phyloP scores from a whole-genome alignment of 2,329 filamentous ascomycete species.

The Eurotiales sp. region DNA sequence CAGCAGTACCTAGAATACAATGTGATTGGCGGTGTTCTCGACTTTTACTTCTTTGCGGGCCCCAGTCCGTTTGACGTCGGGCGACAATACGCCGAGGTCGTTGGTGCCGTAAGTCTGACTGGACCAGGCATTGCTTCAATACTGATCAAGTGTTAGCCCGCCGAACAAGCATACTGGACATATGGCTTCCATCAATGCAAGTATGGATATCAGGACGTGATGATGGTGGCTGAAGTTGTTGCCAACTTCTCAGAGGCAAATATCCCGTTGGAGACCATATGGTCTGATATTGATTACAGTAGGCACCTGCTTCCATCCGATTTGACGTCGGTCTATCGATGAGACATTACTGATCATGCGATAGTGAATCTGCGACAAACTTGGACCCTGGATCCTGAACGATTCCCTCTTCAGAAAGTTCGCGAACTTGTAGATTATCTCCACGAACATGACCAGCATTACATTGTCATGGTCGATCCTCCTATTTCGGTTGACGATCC shows the following conservation, averaged over 20 bases:
- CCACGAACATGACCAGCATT: slow-evolving; percentile 64
- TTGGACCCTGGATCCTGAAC: slow-evolving; percentile 38
- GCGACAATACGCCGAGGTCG: slow-evolving; percentile 56
- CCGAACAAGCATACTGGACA: slow-evolving; percentile 77
- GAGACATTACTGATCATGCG: not conserved
- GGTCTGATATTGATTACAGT: slow-evolving; percentile 46
- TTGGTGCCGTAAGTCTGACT: slow-evolving; percentile 27
- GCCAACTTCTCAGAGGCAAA: slow-evolving; percentile 40
- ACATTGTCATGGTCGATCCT: slow-evolving; percentile 72
- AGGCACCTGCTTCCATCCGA: slow-evolving; percentile 8
- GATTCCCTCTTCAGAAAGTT: slow-evolving; percentile 47
- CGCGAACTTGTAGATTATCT: slow-evolving; percentile 64
- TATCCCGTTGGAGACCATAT: slow-evolving; percentile 44
- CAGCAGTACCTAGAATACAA: slow-evolving; percentile 75
- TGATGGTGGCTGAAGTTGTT: slow-evolving; percentile 40
- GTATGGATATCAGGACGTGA: slow-evolving; percentile 58
- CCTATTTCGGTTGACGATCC: slow-evolving; percentile 53
- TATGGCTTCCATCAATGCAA: slow-evolving; percentile 65
- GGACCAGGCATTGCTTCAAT: not conserved
- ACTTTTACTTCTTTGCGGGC: slow-evolving; percentile 65
- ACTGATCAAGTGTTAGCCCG: slow-evolving; percentile 42
- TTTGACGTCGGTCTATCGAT: not conserved
- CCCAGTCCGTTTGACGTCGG: slow-evolving; percentile 57
- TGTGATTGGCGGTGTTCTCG: slow-evolving; percentile 69
- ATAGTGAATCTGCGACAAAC: slow-evolving; percentile 25